Base-by-base conservation (phyloP, 1,284 basidiomycete genomes). In the Cryptococcus sp. region DNA sequence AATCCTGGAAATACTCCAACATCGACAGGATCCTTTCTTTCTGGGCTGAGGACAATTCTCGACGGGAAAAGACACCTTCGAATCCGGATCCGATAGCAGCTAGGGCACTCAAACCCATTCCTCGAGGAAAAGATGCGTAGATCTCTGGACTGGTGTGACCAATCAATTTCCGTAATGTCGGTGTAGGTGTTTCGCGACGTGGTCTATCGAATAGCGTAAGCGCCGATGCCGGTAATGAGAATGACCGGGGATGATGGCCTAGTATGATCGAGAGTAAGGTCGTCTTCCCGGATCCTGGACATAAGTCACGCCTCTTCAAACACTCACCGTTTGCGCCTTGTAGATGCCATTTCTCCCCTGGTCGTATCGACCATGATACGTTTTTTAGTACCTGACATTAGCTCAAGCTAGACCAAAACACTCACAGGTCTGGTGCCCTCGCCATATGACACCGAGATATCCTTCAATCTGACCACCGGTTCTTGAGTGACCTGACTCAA, bases 161-260 rank as follows among this genome's bases (percentile, higher is more conserved):
- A 55, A 91, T 85, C 37, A 77, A 76, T 2, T 78, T 72, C 52
- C 82, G 80, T 59, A 85, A 74, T 55, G 77, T 70, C 64, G 73
- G 63, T 9, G 90, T 83, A 16, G 88, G 78, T 46, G 83, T 81
- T 2, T 70, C 69, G 7, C 79, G 79, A n/a, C 87, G 83, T 0
- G 85, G 85, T 39, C 80, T 78, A 39, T 81, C 82, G 58, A 93
- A 89, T 42, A 92, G 81, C 2, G 79, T 77, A 7, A 98, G 80
- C 16, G 78, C 73, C 0, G 59, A 23, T 0, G 72, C 45, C 0
- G 75, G 72, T 48, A 84, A 76, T 1, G 85, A 85, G 76, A 86
- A 98, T 0, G 92, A 94, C 57, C 90, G 89, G 0, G 94, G 93
- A 72, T 98, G 94, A 64, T 94, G 91, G 22, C 94, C 94, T 0